phyloP scores from a whole-genome alignment of 306 rosid species.

The Lathyrus sativus region DNA sequence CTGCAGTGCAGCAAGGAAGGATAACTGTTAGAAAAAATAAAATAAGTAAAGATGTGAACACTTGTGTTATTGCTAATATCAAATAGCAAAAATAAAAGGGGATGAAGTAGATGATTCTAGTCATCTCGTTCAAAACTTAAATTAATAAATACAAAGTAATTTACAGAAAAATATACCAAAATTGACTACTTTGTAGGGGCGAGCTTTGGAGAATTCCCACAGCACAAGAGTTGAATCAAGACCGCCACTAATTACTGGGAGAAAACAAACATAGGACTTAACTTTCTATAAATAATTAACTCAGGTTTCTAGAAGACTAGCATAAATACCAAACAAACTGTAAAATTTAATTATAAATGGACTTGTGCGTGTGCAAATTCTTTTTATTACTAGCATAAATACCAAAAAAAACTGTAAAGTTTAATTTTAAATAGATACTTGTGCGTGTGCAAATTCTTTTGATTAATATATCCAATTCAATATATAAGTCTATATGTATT shows the following conservation, averaged over 20 bases:
- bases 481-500: not conserved
- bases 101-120: slow-evolving; percentile 9
- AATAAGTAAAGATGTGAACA: slow-evolving; percentile 17
- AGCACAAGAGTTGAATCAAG: slow-evolving; percentile 81
- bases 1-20: slow-evolving; percentile 47
- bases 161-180: slow-evolving; percentile 54
- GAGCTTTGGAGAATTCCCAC: slow-evolving; percentile 97
- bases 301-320: slow-evolving; percentile 26
- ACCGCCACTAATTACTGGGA: slow-evolving; percentile 88
- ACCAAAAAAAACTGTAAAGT: not conserved
- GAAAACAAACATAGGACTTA: slow-evolving; percentile 29
- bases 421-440: slow-evolving; percentile 30
- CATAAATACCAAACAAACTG: not conserved
- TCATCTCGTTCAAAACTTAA: slow-evolving; percentile 19
- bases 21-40: not conserved
- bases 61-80: slow-evolving; percentile 15
- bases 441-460: slow-evolving; percentile 14
- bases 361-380: slow-evolving; percentile 5
- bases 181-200: slow-evolving; percentile 62
- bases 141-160: slow-evolving; percentile 23
- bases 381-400: slow-evolving; percentile 26
- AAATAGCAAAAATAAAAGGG: slow-evolving; percentile 9
- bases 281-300: slow-evolving; percentile 23
- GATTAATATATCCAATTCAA: not conserved
- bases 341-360: slow-evolving; percentile 20